phyloP scores from a whole-genome alignment of 2,329 filamentous ascomycete genomes.

The Penicillium sp. region DNA sequence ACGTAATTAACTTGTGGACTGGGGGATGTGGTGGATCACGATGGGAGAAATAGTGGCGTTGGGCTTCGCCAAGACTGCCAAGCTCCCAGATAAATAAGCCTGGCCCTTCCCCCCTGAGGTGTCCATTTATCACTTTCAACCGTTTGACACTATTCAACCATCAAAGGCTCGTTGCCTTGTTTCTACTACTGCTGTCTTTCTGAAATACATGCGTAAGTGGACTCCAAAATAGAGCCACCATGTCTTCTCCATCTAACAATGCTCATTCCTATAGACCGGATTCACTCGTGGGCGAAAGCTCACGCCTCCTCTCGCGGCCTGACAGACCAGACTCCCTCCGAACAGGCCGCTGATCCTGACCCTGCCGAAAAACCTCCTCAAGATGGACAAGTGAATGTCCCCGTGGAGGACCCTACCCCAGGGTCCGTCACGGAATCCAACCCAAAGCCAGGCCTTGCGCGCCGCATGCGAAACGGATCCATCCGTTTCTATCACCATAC shows the following conservation, averaged over 20 bases:
- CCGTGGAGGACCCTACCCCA: constrained; percentile 14
- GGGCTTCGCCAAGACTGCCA: constrained; percentile 14
- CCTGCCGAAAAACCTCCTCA: constrained; percentile 12
- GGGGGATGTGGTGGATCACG: neutral
- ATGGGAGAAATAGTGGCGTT: neutral
- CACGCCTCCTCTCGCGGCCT: constrained; percentile 31
- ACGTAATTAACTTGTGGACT: neutral
- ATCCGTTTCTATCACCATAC: constrained; percentile 37
- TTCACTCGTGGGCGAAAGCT: constrained; percentile 45
- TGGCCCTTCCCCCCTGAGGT: constrained; percentile 2
- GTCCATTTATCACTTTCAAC: neutral
- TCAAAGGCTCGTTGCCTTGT: constrained; percentile 20
- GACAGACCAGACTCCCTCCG: constrained; percentile 1
- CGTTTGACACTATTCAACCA: neutral
- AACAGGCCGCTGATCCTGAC: constrained; percentile 6
- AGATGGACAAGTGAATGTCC: constrained; percentile 34
- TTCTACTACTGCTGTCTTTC: constrained; percentile 19
- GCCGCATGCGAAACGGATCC: constrained; percentile 33
- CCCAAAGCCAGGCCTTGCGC: constrained; percentile 23
- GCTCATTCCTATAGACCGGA: constrained; percentile 30
- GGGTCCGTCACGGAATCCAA: constrained; percentile 23
- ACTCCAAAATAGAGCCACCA: neutral
- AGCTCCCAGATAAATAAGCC: constrained; percentile 17
- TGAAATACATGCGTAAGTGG: constrained; percentile 41
- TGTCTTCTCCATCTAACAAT: constrained; percentile 11